These are phyloP conservation scores for Diaporthe citri DNA, from an alignment of 2,329 filamentous ascomycete genomes.

Conservation along the genomic window DNA sequence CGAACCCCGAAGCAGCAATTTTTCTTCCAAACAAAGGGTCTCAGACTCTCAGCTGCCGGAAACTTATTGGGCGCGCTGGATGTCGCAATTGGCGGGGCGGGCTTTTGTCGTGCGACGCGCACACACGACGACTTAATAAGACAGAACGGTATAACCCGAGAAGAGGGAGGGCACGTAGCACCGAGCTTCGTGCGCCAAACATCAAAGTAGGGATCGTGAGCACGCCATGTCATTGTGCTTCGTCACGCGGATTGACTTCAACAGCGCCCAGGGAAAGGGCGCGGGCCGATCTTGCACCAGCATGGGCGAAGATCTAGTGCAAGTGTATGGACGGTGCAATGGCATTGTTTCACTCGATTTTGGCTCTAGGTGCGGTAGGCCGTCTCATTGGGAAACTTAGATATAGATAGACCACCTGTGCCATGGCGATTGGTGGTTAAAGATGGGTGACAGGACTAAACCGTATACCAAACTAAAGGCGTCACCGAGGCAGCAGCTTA, in stretches of 20 bases:
- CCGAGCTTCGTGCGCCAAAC: background rate
- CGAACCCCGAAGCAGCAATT: background rate
- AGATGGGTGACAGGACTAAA: background rate
- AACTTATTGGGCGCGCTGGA: background rate
- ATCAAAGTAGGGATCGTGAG: background rate
- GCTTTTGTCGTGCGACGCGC: conserved; percentile 7
- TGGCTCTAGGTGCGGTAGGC: conserved; percentile 12
- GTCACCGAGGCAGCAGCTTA: background rate
- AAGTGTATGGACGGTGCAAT: background rate
- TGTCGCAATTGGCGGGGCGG: background rate
- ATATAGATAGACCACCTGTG: background rate
- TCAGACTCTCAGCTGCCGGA: conserved; percentile 5
- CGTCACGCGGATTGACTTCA: background rate
- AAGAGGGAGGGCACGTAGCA: background rate
- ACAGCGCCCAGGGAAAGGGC: background rate
- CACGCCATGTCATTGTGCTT: background rate
- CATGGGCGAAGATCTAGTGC: background rate
- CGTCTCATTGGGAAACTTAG: conserved; percentile 17
- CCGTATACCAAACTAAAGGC: conserved; percentile 9
- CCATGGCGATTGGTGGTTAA: conserved; percentile 6
- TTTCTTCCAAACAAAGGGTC: background rate
- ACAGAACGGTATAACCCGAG: conserved; percentile 17
- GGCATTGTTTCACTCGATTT: conserved; percentile 13
- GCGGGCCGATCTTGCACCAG: conserved; percentile 1
- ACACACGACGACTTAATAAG: conserved; percentile 20